These are phyloP conservation scores for Suillus subaureus DNA, from an alignment of 768 basidiomycete genomes.

Conservation along the genomic window DNA sequence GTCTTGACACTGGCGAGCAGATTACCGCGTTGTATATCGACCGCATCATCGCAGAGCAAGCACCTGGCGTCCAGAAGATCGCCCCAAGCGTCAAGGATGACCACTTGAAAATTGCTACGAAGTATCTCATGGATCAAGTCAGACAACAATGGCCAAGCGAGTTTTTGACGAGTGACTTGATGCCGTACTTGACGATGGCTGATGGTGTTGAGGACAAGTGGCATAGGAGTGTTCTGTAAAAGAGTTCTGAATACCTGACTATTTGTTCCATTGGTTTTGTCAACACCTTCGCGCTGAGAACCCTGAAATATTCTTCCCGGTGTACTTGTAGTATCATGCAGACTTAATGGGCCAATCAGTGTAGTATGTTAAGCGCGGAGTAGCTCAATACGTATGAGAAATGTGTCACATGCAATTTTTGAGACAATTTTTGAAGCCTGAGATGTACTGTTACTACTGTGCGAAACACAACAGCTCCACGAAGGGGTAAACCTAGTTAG, in stretches of 20 bases:
- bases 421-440: too few species aligned
- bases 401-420: background rate
- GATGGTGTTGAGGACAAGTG: constrained; percentile 73
- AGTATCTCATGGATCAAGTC: constrained; percentile 83
- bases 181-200: constrained; percentile 76
- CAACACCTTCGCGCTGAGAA: background rate
- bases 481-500: constrained; percentile 61
- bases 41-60: constrained; percentile 61
- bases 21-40: constrained; percentile 75
- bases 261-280: background rate
- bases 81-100: constrained; percentile 67
- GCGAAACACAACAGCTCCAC: constrained; percentile 55
- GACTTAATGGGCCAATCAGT: background rate
- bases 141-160: constrained; percentile 87
- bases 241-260: background rate
- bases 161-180: constrained; percentile 94
- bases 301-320: background rate
- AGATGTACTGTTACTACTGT: constrained; percentile 22
- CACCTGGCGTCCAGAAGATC: constrained; percentile 60
- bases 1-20: constrained; percentile 67
- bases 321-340: constrained; percentile 5
- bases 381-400: background rate
- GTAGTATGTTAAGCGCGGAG: background rate
- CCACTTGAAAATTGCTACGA: constrained; percentile 71
- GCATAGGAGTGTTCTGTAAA: constrained; percentile 49